A percentile compares a stretch with the other conserved stretches of the same genome.
phyloP scores from a whole-genome alignment of 2,329 filamentous ascomycete species.

The Aspergillus chevalieri region DNA sequence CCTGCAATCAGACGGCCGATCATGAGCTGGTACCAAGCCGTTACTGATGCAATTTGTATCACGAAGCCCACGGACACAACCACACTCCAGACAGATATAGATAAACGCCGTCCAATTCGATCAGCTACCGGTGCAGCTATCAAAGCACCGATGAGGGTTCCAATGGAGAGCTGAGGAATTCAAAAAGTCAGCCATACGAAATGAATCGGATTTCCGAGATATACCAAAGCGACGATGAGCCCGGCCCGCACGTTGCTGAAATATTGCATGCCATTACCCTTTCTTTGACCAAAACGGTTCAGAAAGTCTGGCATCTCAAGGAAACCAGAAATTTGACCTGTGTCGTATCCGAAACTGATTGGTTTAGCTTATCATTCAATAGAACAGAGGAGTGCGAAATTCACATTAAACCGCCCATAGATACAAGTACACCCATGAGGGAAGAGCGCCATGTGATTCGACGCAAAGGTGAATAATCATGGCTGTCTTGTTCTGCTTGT shows the following conservation, averaged over 20 bases:
- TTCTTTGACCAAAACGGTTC: conserved; percentile 29
- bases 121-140: conserved; percentile 37
- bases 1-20: conserved; percentile 40
- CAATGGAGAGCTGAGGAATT: conserved; percentile 33
- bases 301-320: conserved; percentile 38
- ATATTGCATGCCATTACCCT: conserved; percentile 23
- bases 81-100: conserved; percentile 34
- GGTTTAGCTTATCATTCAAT: background rate
- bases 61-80: conserved; percentile 37
- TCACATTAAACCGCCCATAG: conserved; percentile 39
- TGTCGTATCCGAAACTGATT: conserved; percentile 33
- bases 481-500: background rate
- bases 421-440: conserved; percentile 35
- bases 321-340: conserved; percentile 41
- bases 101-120: conserved; percentile 38
- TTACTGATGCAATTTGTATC: conserved; percentile 36
- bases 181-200: background rate
- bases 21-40: conserved; percentile 37
- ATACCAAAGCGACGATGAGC: conserved; percentile 37
- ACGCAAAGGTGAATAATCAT: conserved; percentile 4
- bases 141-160: conserved; percentile 39
- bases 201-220: background rate
- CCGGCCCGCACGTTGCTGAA: conserved; percentile 39
- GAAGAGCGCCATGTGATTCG: conserved; percentile 27
- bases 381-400: background rate